A percentile compares a stretch with the other conserved stretches of the same genome.
Evolutionary conservation across 768 basidiomycete species (phyloP).

Genomic region (Tricholoma flavovirens): DNA sequence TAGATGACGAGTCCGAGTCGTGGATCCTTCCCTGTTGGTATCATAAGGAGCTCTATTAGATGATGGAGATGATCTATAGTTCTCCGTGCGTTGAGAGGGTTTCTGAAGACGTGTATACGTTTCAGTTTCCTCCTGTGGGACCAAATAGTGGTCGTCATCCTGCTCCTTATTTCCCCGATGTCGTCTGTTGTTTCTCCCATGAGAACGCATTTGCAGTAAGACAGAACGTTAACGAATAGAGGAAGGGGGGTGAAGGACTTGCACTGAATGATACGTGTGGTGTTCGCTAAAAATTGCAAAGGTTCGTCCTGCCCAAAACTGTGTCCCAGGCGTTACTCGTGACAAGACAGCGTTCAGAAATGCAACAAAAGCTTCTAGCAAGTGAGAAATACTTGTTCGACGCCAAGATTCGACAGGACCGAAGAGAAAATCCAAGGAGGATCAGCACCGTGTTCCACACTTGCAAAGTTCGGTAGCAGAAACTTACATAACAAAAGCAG

Average conservation of each 20-base stretch:
- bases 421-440: constrained; percentile 6
- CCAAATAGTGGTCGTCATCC: constrained; percentile 44
- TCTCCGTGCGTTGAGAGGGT: constrained; percentile 43
- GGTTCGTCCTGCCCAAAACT: constrained; percentile 21
- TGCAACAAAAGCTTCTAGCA: constrained; percentile 8
- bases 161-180: constrained; percentile 46
- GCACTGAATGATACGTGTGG: constrained; percentile 28
- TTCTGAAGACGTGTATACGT: constrained; percentile 46
- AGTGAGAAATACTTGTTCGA: constrained; percentile 1
- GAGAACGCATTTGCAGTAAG: constrained; percentile 34
- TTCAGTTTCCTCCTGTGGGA: constrained; percentile 46
- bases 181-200: constrained; percentile 43
- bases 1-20: constrained; percentile 47
- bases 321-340: constrained; percentile 4
- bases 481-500: constrained; percentile 28
- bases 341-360: constrained; percentile 11
- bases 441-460: constrained; percentile 12
- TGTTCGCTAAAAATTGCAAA: constrained; percentile 26
- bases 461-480: constrained; percentile 12
- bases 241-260: constrained; percentile 19
- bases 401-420: constrained; percentile 5
- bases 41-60: constrained; percentile 39
- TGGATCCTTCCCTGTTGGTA: constrained; percentile 44
- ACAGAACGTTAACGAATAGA: constrained; percentile 17
- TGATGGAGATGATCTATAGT: constrained; percentile 39